Conservation (phyloP, 345 rosid genomes). For the Eucalyptus rudis region DNA sequence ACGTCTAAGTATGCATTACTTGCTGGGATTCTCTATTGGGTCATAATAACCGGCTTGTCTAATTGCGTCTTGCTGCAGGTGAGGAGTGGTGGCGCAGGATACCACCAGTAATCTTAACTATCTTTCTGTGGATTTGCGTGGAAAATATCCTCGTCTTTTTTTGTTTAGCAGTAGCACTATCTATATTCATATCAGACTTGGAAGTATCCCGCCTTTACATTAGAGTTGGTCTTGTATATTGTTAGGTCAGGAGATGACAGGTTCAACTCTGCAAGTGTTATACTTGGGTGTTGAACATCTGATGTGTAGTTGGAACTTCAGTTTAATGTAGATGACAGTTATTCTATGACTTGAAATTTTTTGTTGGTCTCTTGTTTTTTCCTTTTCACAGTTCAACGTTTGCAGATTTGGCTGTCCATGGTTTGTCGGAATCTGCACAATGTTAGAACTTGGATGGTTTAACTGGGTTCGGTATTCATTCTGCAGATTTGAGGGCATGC, state of each 20-base stretch:
- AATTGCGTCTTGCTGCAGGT: neutral
- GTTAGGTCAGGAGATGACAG: neutral
- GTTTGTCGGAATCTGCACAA: neutral
- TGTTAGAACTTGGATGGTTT: neutral
- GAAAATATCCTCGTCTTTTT: neutral
- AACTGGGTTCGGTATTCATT: neutral
- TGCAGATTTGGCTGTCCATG: neutral
- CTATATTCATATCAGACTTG: neutral
- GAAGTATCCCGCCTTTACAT: neutral
- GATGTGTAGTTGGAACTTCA: neutral
- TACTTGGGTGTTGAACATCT: neutral
- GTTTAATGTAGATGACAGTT: neutral
- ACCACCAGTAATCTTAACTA: neutral
- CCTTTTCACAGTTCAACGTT: neutral
- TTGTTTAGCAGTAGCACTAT: neutral
- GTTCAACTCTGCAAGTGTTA: neutral
- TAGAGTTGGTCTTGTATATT: neutral
- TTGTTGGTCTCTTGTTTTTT: neutral
- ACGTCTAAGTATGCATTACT: neutral
- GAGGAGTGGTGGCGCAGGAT: neutral
- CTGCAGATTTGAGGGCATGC: neutral
- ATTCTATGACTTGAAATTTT: neutral
- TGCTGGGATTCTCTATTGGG: neutral
- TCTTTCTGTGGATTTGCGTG: neutral
- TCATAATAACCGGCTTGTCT: neutral